Evolutionary conservation across 1,284 basidiomycete species (phyloP), one percentile per base, ranked within the genome.

Genomic region (Pseudozyma sp.): DNA sequence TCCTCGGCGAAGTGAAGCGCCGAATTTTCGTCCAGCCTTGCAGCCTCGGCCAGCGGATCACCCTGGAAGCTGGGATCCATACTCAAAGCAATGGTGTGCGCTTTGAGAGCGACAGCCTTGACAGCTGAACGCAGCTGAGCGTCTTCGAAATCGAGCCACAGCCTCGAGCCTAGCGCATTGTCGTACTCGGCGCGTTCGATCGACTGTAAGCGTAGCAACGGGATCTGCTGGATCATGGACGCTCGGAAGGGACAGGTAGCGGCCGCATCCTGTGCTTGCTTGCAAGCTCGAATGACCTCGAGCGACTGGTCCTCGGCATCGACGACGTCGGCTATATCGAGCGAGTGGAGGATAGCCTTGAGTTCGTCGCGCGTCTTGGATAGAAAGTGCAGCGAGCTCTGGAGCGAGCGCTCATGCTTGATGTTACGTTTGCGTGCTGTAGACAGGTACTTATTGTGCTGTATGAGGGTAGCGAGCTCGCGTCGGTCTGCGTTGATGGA

Each of bases 291-390:
- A 30, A 74, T 63, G 17, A 60, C 66, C 40, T 74, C 71, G 59
- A 69, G 66, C 4, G 71, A 66, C 34, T 66, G 66, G 30, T 74
- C 71, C 44, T 74, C 71, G 30, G 66, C 66, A 48, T 74, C 71
- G 46, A 63, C 50, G 13, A 74, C 49, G 54, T 74, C 71, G 47
- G 71, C 71, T 4, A 55, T 24, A 16, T 74, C 66, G 45, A 74
- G 66, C 33, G 66, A 68, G 40, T 33, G 14, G 19, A 74, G 66
- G 16, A 61, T 51, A 0, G 61, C 51, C n/a, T 65, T 60, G 61
- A 73, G 70, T 42, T 73, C 70, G 8, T 60, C 50, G 17, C 54
- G 53, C 5, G 61, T 54, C 62, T 55, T 63, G n/a, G 35, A 11
- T 9, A 68, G 61, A 1, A 57, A 35, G 6, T 13, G 30, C 0